A percentile compares a stretch with the other conserved stretches of the same genome.
phyloP scores from a whole-genome alignment of 208 protist genomes.

The Angomonas desouzai region DNA sequence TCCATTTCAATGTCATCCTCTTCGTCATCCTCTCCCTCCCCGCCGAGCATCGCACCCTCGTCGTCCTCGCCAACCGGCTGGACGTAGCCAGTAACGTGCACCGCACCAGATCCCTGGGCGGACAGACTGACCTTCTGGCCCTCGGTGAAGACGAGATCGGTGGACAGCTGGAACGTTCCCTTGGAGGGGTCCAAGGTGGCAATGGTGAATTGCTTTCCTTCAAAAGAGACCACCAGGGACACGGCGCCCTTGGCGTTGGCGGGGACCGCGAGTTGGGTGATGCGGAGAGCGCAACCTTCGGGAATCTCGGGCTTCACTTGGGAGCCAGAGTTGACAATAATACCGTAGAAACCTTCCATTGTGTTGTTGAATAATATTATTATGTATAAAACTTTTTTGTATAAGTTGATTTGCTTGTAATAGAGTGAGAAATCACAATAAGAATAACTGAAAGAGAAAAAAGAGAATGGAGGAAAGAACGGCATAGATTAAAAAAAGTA shows the following conservation, averaged over 20 bases:
- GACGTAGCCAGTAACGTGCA: conserved; percentile 85
- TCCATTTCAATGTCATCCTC: conserved; percentile 43
- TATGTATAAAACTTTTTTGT: background rate
- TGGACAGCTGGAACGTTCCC: conserved; percentile 78
- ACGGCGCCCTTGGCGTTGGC: conserved; percentile 72
- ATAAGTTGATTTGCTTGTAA: too few relatives aligned
- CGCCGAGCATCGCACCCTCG: conserved; percentile 38
- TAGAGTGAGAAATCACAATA: too few relatives aligned
- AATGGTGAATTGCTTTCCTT: conserved; percentile 87
- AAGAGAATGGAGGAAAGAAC: background rate
- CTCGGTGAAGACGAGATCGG: conserved; percentile 84
- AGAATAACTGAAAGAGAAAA: conserved; percentile 4
- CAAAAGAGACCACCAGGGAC: conserved; percentile 68
- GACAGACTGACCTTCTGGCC: conserved; percentile 68
- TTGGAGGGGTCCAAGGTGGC: conserved; percentile 84
- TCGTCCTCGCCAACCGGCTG: conserved; percentile 77
- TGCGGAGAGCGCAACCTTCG: conserved; percentile 74
- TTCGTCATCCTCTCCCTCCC: conserved; percentile 37
- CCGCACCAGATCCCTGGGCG: conserved; percentile 60
- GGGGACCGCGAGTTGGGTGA: conserved; percentile 85
- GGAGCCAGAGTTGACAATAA: conserved; percentile 63
- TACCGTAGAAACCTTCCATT: conserved; percentile 89
- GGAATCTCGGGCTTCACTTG: conserved; percentile 85
- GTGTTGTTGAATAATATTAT: conserved; percentile 5
- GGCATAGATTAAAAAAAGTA: background rate